phyloP scores from a whole-genome alignment of 169 alveolate species.

The Babesia ovata region DNA sequence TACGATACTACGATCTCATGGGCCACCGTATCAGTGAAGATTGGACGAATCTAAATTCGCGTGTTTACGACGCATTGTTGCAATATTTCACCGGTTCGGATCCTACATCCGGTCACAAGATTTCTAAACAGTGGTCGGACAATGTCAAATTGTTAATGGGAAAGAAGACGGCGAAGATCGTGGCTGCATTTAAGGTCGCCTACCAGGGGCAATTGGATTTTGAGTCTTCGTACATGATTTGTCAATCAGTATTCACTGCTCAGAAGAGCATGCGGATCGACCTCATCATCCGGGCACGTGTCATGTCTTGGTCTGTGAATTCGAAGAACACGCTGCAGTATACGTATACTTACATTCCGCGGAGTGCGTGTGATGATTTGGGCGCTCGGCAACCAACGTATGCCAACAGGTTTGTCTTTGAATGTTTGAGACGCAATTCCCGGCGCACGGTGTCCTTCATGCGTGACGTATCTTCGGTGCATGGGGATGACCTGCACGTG shows the following conservation, averaged over 20 bases:
- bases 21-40: conserved; percentile 28
- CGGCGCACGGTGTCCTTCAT: conserved; percentile 53
- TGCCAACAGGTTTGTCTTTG: conserved; percentile 54
- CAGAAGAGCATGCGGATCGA: conserved; percentile 62
- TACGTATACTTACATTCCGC: conserved; percentile 50
- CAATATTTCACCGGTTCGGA: conserved; percentile 63
- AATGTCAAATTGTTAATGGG: conserved; percentile 47
- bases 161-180: conserved; percentile 36
- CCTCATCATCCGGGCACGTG: conserved; percentile 52
- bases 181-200: conserved; percentile 34
- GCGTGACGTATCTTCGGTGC: conserved; percentile 60
- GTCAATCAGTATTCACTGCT: conserved; percentile 62
- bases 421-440: conserved; percentile 43
- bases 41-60: conserved; percentile 31
- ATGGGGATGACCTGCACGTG: conserved; percentile 60
- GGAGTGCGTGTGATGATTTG: neutral
- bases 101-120: conserved; percentile 9
- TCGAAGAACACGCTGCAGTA: conserved; percentile 48
- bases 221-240: conserved; percentile 42
- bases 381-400: conserved; percentile 33
- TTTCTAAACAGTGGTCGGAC: conserved; percentile 53
- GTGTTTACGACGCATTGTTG: conserved; percentile 39
- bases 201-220: conserved; percentile 55
- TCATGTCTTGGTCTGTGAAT: conserved; percentile 11
- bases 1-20: conserved; percentile 21